These are phyloP conservation scores for Sarocladium oryzae DNA, from an alignment of 2,329 filamentous ascomycete genomes.

Conservation along the genomic window DNA sequence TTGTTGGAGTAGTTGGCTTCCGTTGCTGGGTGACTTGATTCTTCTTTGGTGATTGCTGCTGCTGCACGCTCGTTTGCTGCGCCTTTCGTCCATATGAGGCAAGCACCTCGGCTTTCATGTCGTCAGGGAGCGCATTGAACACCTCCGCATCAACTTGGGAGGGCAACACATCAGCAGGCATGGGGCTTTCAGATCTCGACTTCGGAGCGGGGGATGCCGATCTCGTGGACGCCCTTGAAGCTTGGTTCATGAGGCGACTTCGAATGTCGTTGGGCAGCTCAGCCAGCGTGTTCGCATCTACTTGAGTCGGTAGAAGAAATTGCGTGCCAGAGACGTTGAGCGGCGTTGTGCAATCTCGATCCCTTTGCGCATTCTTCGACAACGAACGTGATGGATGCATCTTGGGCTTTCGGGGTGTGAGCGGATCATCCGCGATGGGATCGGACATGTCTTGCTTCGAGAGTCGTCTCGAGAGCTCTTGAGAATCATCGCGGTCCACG, in stretches of 20 bases:
- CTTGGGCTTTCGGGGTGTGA: conserved; percentile 47
- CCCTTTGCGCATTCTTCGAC: conserved; percentile 38
- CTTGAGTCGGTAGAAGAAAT: conserved; percentile 80
- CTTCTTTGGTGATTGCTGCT: conserved; percentile 51
- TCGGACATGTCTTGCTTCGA: conserved; percentile 32
- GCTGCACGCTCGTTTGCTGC: conserved; percentile 31
- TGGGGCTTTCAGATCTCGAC: conserved; percentile 33
- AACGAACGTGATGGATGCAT: conserved; percentile 48
- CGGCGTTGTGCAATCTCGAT: conserved; percentile 55
- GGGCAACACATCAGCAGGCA: conserved; percentile 43
- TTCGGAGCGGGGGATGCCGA: conserved; percentile 23
- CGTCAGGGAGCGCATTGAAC: conserved; percentile 74
- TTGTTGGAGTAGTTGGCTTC: conserved; percentile 57
- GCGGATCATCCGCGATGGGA: conserved; percentile 48
- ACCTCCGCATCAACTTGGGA: conserved; percentile 83
- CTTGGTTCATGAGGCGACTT: conserved; percentile 61
- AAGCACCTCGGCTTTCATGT: conserved; percentile 78
- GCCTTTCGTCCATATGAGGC: conserved; percentile 53
- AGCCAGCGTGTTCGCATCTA: conserved; percentile 73
- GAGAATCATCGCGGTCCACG: conserved; percentile 38
- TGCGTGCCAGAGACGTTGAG: conserved; percentile 83
- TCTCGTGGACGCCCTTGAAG: conserved; percentile 13
- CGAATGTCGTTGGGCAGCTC: conserved; percentile 82
- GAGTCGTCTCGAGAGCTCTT: conserved; percentile 24
- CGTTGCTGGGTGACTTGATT: conserved; percentile 43